Evolutionary conservation across 345 rosid genomes (phyloP).

Genomic region (Adansonia digitata): DNA sequence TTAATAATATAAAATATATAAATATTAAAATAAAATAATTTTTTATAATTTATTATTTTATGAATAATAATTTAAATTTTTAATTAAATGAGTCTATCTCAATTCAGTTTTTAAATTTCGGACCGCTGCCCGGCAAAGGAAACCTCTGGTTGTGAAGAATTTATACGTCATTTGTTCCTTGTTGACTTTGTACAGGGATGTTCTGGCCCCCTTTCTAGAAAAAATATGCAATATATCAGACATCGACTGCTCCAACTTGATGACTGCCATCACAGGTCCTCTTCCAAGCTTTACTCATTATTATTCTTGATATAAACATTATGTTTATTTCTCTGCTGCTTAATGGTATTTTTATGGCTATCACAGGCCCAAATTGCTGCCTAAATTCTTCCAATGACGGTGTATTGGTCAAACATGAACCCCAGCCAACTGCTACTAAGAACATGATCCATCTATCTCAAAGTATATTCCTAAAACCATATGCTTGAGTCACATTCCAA

Average conservation of each 20-base stretch:
- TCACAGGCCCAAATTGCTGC: conserved; percentile 53
- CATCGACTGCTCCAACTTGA: conserved; percentile 34
- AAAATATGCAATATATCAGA: conserved; percentile 32
- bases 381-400: conserved; percentile 30
- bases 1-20: no score
- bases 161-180: no score
- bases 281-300: background rate
- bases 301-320: background rate
- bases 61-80: no score
- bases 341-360: background rate
- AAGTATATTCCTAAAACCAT: conserved; percentile 26
- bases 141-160: no score
- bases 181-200: conserved; percentile 25
- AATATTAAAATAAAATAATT: no score
- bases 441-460: conserved; percentile 56
- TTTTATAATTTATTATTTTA: no score
- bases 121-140: no score
- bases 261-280: conserved; percentile 44
- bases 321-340: background rate
- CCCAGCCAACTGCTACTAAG: conserved; percentile 46
- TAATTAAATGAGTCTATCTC: no score
- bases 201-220: conserved; percentile 27
- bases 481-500: background rate
- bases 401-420: conserved; percentile 39
- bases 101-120: no score